phyloP scores from a whole-genome alignment of 495 filamentous ascomycete species.

The Aspergillus biplanus region DNA sequence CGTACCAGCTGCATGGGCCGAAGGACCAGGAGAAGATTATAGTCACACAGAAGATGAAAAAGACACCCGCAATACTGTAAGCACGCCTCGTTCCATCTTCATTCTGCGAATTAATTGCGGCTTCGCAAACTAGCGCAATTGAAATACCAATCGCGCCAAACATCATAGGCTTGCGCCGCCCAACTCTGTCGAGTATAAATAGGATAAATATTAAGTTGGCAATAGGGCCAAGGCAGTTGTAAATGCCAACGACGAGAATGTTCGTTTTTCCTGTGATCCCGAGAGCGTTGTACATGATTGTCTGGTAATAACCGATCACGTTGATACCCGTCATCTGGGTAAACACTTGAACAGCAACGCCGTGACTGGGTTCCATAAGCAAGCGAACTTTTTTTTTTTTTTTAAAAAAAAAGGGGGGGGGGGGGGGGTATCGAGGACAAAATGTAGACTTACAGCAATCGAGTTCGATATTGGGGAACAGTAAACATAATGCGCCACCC shows the following conservation, averaged over 20 bases:
- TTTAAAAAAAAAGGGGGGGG: too few species aligned
- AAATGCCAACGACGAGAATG: conserved; percentile 60
- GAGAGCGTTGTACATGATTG: conserved; percentile 60
- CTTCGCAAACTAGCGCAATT: conserved; percentile 48
- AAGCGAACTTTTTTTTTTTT: too few species aligned
- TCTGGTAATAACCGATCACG: conserved; percentile 65
- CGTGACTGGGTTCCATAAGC: conserved; percentile 26
- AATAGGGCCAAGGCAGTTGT: conserved; percentile 62
- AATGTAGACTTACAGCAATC: conserved; percentile 45
- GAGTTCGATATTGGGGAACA: conserved; percentile 52
- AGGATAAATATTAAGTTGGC: conserved; percentile 51
- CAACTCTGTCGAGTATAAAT: conserved; percentile 46
- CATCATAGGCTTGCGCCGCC: conserved; percentile 41
- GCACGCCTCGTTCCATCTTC: conserved; percentile 35
- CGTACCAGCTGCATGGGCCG: conserved; percentile 50
- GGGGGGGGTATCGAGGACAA: neutral
- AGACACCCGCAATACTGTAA: conserved; percentile 49
- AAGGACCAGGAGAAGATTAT: conserved; percentile 51
- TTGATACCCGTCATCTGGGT: conserved; percentile 57
- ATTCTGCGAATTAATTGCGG: conserved; percentile 45
- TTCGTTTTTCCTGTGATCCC: conserved; percentile 55
- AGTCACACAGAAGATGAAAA: conserved; percentile 54
- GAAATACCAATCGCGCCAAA: conserved; percentile 45
- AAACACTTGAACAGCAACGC: conserved; percentile 40
- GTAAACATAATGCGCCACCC: conserved; percentile 58